Evolutionary conservation across 805 yeast species (phyloP).

Genomic region (Yamadazyma kitorensis): DNA sequence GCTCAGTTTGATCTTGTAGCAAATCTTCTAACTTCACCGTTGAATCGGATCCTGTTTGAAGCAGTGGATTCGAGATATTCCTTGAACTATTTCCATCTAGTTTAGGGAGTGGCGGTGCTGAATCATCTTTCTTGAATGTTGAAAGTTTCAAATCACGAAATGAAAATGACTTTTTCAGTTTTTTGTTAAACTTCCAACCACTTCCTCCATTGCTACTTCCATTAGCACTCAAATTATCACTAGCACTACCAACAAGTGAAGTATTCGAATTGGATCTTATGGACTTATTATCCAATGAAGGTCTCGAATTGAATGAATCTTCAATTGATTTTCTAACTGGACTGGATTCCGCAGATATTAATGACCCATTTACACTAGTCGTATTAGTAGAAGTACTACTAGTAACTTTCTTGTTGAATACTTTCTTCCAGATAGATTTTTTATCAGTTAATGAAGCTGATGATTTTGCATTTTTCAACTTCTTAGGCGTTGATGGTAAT

Average conservation of each 20-base stretch:
- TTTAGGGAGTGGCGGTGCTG: constrained; percentile 11
- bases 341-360: constrained; percentile 6
- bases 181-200: constrained; percentile 6
- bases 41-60: background rate
- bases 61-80: background rate
- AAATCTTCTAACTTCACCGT: no score
- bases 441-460: background rate
- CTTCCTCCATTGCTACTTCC: no score
- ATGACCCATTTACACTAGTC: constrained; percentile 1
- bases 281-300: no score
- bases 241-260: no score
- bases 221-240: no score
- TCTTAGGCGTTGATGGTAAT: constrained; percentile 11
- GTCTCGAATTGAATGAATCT: no score
- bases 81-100: constrained; percentile 1
- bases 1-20: no score
- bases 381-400: background rate
- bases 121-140: constrained; percentile 8
- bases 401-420: constrained; percentile 7
- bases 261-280: no score
- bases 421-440: constrained; percentile 12
- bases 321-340: background rate
- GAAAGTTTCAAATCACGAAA: constrained; percentile 13
- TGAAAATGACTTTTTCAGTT: constrained; percentile 11
- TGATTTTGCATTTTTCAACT: background rate